These are phyloP conservation scores for Monilinia vaccinii-corymbosi DNA, from an alignment of 2,329 filamentous ascomycete species.

Conservation along the genomic window DNA sequence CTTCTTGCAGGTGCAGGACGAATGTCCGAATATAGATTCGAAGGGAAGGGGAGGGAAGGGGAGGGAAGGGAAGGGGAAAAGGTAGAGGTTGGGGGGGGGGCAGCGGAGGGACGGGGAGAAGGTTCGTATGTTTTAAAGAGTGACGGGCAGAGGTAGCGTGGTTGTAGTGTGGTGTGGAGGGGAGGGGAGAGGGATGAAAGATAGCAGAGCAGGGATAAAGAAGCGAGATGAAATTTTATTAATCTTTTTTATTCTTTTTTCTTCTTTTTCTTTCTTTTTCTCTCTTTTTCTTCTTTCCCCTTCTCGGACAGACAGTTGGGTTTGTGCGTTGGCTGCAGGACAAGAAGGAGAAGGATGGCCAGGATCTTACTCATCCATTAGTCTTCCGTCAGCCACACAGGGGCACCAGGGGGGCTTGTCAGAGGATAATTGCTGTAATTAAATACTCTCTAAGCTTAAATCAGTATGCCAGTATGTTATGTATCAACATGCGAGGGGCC, in stretches of 20 bases:
- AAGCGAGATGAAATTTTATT: neutral
- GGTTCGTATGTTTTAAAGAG: neutral
- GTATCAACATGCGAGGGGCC: no score
- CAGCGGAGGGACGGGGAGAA: no score
- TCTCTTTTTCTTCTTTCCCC: neutral
- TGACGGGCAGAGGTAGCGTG: no score
- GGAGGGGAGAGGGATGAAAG: no score
- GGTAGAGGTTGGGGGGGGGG: conserved; percentile 5
- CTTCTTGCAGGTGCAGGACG: no score
- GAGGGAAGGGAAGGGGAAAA: no score
- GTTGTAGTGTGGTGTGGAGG: no score
- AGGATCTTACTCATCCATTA: no score
- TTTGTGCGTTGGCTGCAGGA: neutral
- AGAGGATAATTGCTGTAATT: no score
- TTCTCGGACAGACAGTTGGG: neutral
- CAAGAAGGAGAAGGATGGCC: neutral
- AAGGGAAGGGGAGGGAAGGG: no score
- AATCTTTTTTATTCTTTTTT: neutral
- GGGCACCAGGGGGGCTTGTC: conserved; percentile 1
- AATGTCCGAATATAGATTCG: conserved; percentile 3
- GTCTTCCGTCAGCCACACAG: conserved; percentile 8
- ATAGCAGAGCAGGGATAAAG: neutral
- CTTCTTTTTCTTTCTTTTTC: neutral
- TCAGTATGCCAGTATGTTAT: neutral
- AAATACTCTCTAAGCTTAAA: neutral